These are phyloP conservation scores for Ogataea parapolymorpha DNA, from an alignment of 805 yeast genomes.

Conservation along the genomic window DNA sequence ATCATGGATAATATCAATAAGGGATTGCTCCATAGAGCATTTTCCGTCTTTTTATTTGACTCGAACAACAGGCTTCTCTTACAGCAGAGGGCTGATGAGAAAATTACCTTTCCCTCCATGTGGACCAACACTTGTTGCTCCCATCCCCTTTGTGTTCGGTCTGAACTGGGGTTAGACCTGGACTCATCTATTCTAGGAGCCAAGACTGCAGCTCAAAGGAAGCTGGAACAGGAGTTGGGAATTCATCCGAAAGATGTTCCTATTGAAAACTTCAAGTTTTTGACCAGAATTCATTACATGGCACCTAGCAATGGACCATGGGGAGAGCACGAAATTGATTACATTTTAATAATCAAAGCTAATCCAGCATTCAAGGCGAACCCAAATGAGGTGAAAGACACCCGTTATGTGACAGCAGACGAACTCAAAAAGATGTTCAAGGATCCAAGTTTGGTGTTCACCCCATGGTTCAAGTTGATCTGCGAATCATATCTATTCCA, in stretches of 20 bases:
- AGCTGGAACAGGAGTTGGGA: conserved; percentile 91
- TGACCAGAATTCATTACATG: conserved; percentile 93
- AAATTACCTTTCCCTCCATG: conserved; percentile 92
- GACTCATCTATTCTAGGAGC: conserved; percentile 70
- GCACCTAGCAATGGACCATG: conserved; percentile 77
- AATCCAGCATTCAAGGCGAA: conserved; percentile 48
- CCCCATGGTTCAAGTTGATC: conserved; percentile 98
- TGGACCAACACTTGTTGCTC: conserved; percentile 99
- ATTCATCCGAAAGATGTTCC: conserved; percentile 58
- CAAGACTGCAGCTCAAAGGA: conserved; percentile 85
- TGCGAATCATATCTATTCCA: conserved; percentile 86
- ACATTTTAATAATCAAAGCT: conserved; percentile 74
- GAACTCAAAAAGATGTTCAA: conserved; percentile 75
- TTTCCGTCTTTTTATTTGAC: conserved; percentile 91
- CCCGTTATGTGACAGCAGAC: conserved; percentile 63
- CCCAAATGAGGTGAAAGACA: conserved; percentile 83
- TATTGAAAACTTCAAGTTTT: conserved; percentile 65
- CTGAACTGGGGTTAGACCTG: conserved; percentile 71
- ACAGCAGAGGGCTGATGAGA: conserved; percentile 95
- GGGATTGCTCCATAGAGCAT: conserved; percentile 93
- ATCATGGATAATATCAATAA: conserved; percentile 80
- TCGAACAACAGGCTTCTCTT: conserved; percentile 69
- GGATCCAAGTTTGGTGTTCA: conserved; percentile 62
- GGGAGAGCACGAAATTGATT: conserved; percentile 99
- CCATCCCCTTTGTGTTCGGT: conserved; percentile 83